Base-by-base conservation (phyloP, 371 early-diverging fungal species). In the Mucor piriformis region DNA sequence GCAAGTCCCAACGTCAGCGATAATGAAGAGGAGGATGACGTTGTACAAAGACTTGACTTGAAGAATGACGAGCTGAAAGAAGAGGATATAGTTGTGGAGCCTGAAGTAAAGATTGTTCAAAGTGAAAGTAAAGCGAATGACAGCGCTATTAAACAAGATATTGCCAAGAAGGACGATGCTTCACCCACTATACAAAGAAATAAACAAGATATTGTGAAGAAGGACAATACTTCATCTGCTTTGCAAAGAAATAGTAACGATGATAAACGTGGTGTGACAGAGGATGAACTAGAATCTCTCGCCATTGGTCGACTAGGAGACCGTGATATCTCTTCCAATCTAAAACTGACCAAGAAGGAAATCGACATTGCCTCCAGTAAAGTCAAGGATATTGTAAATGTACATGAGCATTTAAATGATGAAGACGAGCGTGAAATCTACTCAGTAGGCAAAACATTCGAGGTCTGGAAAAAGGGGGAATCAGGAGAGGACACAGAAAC, bases 371-470 rank as follows among this genome's bases (percentile, higher is more conserved):
- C 21, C 0, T 20, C 40, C 1, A 54, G 44, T 21, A 67, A 63
- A 10, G 63, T 67, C 7, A 63, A 59, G 33, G 49, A 67, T 12
- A 67, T 67, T 34, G 43, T 67, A 2, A 47, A 67, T 47, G 59
- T 56, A 5, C 67, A 67, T 47, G 67, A 67, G 27, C 54, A 47
- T 35, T 33, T 63, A 29, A 63, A 63, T 11, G 59, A 59, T 10
- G 55, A 67, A 21, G 51, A 63, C 21, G 63, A 63, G 6, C 23
- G 59, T 38, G 67, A 67, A 47, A 67, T 57, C n/a, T 37, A 63
- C 11, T 46, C 57, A 23, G 40, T 53, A n/a, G 67, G 67, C 12
- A 67, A 59, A 37, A 48, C 34, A 13, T 67, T 67, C 23, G 35
- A 54, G 4, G 63, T 63, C 5, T 67, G 67, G 67, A 63, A 59